phyloP scores from a whole-genome alignment of 208 protist genomes.

The Balamuthia mandrillaris region DNA sequence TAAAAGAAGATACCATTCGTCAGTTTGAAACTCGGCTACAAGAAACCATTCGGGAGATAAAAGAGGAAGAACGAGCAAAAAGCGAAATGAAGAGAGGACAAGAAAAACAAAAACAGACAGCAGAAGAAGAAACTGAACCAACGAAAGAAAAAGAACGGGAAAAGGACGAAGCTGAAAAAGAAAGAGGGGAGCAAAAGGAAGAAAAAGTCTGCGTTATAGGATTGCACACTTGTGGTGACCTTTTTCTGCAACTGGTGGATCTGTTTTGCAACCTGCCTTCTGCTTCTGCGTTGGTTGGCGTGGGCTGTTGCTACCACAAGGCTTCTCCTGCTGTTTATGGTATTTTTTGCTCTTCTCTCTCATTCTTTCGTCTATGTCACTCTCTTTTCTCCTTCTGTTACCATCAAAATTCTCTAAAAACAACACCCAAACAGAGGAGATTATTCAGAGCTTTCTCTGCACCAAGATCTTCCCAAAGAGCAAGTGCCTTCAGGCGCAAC shows the following conservation, averaged over 20 bases:
- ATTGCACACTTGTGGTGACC: conserved; percentile 19
- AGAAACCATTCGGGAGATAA: background rate
- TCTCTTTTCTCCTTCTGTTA: no score
- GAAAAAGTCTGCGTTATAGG: conserved; percentile 3
- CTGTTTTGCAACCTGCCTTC: background rate
- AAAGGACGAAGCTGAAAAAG: background rate
- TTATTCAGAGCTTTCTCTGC: no score
- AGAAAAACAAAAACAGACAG: background rate
- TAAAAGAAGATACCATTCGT: conserved; percentile 13
- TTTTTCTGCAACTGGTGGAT: background rate
- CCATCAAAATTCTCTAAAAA: no score
- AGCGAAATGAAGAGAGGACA: no score
- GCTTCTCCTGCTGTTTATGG: no score
- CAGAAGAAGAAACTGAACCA: background rate
- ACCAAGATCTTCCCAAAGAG: no score
- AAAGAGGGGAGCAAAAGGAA: background rate
- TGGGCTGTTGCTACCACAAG: conserved; percentile 31
- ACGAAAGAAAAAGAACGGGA: background rate
- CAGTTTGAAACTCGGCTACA: background rate
- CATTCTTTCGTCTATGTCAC: no score
- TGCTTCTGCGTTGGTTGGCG: background rate
- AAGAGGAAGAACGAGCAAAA: background rate
- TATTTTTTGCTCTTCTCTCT: no score
- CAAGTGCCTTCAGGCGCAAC: no score
- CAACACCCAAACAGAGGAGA: no score